phyloP scores from a whole-genome alignment of 192 early-diverging fungal species.

The Umbelopsis isabellina region DNA sequence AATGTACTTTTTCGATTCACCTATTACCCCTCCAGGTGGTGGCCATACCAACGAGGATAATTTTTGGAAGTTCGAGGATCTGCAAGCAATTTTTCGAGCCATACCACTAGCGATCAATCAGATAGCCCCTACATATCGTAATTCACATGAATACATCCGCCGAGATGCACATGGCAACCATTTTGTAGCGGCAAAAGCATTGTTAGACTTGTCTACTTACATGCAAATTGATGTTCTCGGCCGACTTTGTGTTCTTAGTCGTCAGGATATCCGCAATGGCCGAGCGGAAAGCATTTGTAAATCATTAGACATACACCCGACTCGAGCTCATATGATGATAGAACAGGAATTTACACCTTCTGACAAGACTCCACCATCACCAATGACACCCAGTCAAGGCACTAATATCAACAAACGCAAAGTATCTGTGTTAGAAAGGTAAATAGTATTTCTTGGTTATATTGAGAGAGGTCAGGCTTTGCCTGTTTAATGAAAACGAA shows the following conservation, averaged over 20 bases:
- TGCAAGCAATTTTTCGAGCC: conserved; percentile 2
- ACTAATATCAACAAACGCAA: conserved; percentile 7
- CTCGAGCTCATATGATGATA: conserved; percentile 12
- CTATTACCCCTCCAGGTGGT: conserved; percentile 12
- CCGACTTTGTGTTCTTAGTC: neutral
- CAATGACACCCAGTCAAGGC: conserved; percentile 6
- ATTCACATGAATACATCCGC: conserved; percentile 6
- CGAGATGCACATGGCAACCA: conserved; percentile 10
- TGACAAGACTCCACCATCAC: conserved; percentile 9
- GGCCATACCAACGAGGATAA: conserved; percentile 41
- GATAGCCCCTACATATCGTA: conserved; percentile 1
- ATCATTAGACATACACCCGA: neutral
- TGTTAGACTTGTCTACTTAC: neutral
- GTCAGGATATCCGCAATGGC: conserved; percentile 3
- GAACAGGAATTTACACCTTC: conserved; percentile 7
- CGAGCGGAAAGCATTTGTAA: conserved; percentile 11
- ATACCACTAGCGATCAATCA: neutral
- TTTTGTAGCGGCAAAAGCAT: neutral
- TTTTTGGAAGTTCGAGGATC: conserved; percentile 18
- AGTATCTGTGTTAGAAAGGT: conserved; percentile 4
- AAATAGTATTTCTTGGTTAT: neutral
- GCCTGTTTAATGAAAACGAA: neutral
- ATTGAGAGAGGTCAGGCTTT: neutral
- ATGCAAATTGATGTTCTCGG: conserved; percentile 13
- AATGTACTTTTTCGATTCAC: conserved; percentile 14